Evolutionary conservation across 164 flowering plant species (phyloP), one percentile per base, ranked within the genome.

Genomic region (Nymphaea thermarum): DNA sequence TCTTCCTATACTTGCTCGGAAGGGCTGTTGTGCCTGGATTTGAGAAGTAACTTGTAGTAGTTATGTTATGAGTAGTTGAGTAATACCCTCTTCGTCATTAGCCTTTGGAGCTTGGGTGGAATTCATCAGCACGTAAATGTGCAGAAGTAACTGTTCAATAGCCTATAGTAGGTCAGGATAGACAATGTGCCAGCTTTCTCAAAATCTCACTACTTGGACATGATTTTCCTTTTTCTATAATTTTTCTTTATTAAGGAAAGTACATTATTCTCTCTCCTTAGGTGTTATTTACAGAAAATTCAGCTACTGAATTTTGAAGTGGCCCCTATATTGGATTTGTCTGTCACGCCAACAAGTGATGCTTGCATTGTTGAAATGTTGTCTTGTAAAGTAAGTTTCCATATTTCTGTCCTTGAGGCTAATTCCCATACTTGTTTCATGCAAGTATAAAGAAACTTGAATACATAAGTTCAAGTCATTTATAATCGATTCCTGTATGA

Each of bases 361-460:
- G 82, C 82, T 73, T 90, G 93, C 68, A 71, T 59, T 2, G 87
- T 90, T 62, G 87, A 87, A 74, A 74, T 90, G 89, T 69, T 90
- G 72, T 90, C 93, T 64, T 90, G 96, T 79, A 86, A 83, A 91
- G 96, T 87, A 68, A 77, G 64, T 47, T 71, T 64, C 5, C 3
- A 25, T 25, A n/a, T 61, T 61, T 4, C 25, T 55, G 14, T 61
- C 36, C 6, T 61, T 3, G 5, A n/a, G 63, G 63, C 16, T 61
- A 61, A 61, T 61, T 7, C 16, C 2, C 42, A n/a, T 61, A 61
- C 8, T 6, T n/a, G 25, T n/a, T 6, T 3, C 15, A 61, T 61
- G 25, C 6, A n/a, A n/a, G 63, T 61, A n/a, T n/a, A 8, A 61
- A n/a, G 25, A n/a, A 61, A n/a, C 10, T 55, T 55, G 60, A 8